Evolutionary conservation across 768 basidiomycete genomes (phyloP).

Genomic region (Podaxis rugospora): DNA sequence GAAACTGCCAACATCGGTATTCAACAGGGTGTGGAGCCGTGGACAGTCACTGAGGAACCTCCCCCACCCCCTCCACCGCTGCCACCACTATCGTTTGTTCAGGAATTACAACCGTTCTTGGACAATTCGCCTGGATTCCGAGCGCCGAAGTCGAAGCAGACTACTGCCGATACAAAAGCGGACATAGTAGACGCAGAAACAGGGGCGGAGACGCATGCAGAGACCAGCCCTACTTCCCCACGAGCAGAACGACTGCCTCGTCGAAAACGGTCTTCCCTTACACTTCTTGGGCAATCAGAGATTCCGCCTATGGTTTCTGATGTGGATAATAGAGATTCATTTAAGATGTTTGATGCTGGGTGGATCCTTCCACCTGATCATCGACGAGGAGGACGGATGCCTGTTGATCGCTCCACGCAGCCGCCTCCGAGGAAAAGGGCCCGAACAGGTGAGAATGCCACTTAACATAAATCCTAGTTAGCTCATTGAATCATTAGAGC

Average conservation of each 20-base stretch:
- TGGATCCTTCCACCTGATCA: conserved; percentile 83
- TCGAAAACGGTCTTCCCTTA: conserved; percentile 27
- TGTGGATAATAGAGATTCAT: conserved; percentile 68
- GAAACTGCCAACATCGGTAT: neutral
- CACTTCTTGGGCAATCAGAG: conserved; percentile 23
- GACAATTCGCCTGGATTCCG: conserved; percentile 42
- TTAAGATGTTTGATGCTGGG: conserved; percentile 78
- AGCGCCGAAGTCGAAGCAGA: neutral
- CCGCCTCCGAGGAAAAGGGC: conserved; percentile 55
- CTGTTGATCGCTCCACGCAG: conserved; percentile 37
- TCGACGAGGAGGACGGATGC: conserved; percentile 53
- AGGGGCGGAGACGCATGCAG: neutral
- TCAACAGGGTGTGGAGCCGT: neutral
- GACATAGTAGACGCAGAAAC: conserved; percentile 35
- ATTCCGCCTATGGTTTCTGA: conserved; percentile 60
- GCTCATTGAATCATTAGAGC: conserved; percentile 22
- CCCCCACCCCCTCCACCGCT: neutral
- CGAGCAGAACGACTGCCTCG: conserved; percentile 10
- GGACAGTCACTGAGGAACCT: neutral
- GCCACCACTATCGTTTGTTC: neutral
- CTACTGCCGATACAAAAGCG: neutral
- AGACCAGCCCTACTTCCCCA: neutral
- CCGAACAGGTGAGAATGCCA: conserved; percentile 36
- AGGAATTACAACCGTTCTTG: conserved; percentile 18
- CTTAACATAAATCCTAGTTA: conserved; percentile 2